Evolutionary conservation across 1,284 basidiomycete species (phyloP), one percentile per base, ranked within the genome.

Genomic region (Austroboletus niveus): DNA sequence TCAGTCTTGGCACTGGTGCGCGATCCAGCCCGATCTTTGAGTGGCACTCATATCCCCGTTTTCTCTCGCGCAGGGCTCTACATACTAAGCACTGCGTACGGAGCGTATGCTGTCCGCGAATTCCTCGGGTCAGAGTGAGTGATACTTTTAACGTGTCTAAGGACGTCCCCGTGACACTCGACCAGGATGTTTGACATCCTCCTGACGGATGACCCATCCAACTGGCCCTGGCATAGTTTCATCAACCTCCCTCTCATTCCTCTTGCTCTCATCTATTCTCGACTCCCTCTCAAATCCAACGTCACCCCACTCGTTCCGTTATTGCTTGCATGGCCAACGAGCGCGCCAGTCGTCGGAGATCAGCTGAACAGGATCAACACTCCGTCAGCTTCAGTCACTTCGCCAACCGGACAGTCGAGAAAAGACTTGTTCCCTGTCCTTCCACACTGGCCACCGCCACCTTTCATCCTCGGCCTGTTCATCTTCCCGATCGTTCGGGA

Each of bases 201-300:
- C 20, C 68, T 90, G 12, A 80, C 82, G 0, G 78, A 85, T 50
- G 81, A 89, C 60, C 79, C 80, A 3, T 70, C 72, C 41, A 80
- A 83, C 42, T 87, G 89, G 85, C 81, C 85, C 0, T 82, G 81
- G 78, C 78, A 81, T 42, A 82, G 85, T 31, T 86, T 78, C 68
- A 64, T 89, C 63, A 84, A 89, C 62, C 81, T 92, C 14, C 87
- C 81, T 6, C 61, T 83, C 35, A 76, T 85, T 47, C 82, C 84
- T 0, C 60, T 84, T 47, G 73, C 73, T 27, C 77, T 85, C 57
- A 66, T 85, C 48, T 64, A 77, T n/a, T 75, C 86, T 39, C 77
- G 83, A 45, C 72, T 83, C 5, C 75, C 81, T 14, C 56, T 70
- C 69, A 78, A 60, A 69, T 78, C 68, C 58, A 75, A 64, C 64